These are phyloP conservation scores for Teratosphaeria epicoccoides DNA, from an alignment of 2,329 filamentous ascomycete species.

Conservation along the genomic window DNA sequence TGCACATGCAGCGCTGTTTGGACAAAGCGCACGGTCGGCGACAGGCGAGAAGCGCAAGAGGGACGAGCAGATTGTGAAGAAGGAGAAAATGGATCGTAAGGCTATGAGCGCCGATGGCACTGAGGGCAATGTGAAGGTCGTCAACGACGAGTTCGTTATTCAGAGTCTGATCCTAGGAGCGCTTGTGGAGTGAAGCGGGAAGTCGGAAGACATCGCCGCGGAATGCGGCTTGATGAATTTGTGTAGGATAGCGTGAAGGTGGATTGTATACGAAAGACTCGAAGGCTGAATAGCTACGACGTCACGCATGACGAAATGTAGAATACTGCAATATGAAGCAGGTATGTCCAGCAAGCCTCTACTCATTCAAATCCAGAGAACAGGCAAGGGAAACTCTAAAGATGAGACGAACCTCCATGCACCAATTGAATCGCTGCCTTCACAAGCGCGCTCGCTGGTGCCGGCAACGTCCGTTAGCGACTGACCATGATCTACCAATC, in stretches of 20 bases:
- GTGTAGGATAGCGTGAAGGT: background rate
- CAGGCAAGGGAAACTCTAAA: too few species aligned
- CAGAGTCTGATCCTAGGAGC: conserved; percentile 85
- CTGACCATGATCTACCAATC: too few species aligned
- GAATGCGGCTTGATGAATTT: background rate
- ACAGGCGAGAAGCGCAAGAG: conserved; percentile 38
- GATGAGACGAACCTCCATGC: too few species aligned
- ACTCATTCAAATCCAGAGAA: too few species aligned
- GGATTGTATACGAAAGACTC: background rate
- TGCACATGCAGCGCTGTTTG: conserved; percentile 43
- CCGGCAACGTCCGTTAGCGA: too few species aligned
- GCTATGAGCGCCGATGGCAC: conserved; percentile 24
- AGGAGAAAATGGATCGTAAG: conserved; percentile 11
- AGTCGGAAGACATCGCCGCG: background rate
- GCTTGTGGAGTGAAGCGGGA: conserved; percentile 48
- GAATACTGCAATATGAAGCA: background rate
- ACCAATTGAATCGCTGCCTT: too few species aligned
- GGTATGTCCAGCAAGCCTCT: background rate
- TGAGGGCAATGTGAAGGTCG: conserved; percentile 49
- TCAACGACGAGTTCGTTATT: conserved; percentile 78
- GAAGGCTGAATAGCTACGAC: background rate
- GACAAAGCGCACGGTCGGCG: conserved; percentile 5
- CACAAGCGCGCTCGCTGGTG: too few species aligned
- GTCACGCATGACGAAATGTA: background rate
- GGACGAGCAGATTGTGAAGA: conserved; percentile 21